phyloP scores from a whole-genome alignment of 805 yeast genomes.

The Teunomyces cretensis region DNA sequence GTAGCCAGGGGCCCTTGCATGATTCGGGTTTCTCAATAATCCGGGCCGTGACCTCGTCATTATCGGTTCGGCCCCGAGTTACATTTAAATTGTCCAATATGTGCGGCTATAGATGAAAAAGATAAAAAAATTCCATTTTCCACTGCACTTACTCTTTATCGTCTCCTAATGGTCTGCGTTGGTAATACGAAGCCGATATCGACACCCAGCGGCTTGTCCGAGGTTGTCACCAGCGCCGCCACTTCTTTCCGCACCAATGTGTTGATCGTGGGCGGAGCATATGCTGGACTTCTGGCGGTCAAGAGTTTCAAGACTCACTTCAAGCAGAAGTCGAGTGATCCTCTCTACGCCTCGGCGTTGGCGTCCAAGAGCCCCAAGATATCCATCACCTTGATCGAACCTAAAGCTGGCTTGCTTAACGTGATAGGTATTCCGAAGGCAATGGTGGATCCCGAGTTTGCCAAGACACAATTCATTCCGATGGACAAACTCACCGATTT shows the following conservation, averaged over 20 bases:
- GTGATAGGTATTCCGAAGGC: slow-evolving; percentile 41
- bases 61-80: not conserved
- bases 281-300: slow-evolving; percentile 39
- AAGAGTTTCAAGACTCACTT: slow-evolving; percentile 28
- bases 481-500: slow-evolving; percentile 28
- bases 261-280: slow-evolving; percentile 42
- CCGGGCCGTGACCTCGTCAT: no score
- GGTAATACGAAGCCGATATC: slow-evolving; percentile 1
- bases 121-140: not conserved
- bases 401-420: slow-evolving; percentile 39
- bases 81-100: not conserved
- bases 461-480: slow-evolving; percentile 37
- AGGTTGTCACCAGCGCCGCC: not conserved
- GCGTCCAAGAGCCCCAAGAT: slow-evolving; percentile 13
- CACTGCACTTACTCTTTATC: not conserved
- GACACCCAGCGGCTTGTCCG: not conserved
- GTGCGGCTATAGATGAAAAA: slow-evolving; percentile 2
- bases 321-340: slow-evolving; percentile 11
- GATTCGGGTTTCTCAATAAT: no score
- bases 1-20: no score
- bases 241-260: slow-evolving; percentile 30
- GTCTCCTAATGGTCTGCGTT: not conserved
- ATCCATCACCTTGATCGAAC: slow-evolving; percentile 38
- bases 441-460: slow-evolving; percentile 38
- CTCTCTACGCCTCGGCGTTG: slow-evolving; percentile 8